Base-by-base conservation (phyloP, 345 rosid genomes). In the Melaleuca quinquenervia region DNA sequence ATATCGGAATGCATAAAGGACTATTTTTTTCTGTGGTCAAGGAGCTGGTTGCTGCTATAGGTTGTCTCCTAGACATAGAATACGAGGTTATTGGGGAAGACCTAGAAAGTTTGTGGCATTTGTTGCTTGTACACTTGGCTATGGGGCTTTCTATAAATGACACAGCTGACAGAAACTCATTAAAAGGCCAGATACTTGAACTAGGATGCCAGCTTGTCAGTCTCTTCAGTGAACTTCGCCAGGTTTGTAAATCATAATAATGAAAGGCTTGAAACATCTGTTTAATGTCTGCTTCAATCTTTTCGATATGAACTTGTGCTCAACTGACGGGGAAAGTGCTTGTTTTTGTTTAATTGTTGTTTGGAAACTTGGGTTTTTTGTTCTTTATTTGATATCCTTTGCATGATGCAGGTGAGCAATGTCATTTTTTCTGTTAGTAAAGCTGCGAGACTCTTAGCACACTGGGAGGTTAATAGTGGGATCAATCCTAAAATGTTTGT, bases 201-300 rank as follows among this genome's bases (percentile, higher is more conserved):
- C 93, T 93, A 86, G 98, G 94, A 84, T 91, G 96, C 89, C 98
- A 94, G 89, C 90, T 97, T 87, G 89, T 97, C 90, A 88, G 91
- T 87, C 95, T 96, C 82, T 95, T 92, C 85, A 88, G 97, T 87
- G 98, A 96, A 52, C 96, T 97, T 83, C 98, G 98, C 76, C 98
- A 96, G 99, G 99, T 97, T 90, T 87, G 96, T 92, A 83, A 80
- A 88, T 86, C 29, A 44, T 87, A 60, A 70, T 18, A 36, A 32
- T 70, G 48, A 11, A 70, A 70, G 26, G 48, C 80, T 36, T 9
- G 6, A 36, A 70, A 70, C 80, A 70, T 70, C 48, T 6, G 2
- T 36, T 70, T 36, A 50, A 82, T 51, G 26, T 29, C 26, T 51
- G 48, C 56, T 36, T 84, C 52, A 26, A 60, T 41, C 22, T 41